Percentiles rank a stretch among this genome's conserved stretches.
These are phyloP conservation scores for Neurospora cerealis DNA, from an alignment of 495 filamentous ascomycete species.

Conservation along the genomic window DNA sequence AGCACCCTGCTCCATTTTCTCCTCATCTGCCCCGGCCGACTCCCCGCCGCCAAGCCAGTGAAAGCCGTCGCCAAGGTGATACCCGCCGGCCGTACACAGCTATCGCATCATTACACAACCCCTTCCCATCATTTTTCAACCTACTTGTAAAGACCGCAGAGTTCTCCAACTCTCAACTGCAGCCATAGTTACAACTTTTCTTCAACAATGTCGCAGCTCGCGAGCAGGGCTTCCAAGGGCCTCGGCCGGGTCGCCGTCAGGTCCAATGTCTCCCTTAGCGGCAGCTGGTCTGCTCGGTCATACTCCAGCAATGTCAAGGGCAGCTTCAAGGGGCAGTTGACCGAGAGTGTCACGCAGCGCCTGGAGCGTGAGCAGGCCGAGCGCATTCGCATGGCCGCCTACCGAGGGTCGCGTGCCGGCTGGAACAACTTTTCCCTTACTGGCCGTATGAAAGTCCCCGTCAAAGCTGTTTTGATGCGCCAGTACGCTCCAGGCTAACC, in stretches of 20 bases:
- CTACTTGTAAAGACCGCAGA: neutral
- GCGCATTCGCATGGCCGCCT: conserved; percentile 51
- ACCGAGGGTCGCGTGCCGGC: conserved; percentile 41
- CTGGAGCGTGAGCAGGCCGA: conserved; percentile 65
- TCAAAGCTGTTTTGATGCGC: neutral
- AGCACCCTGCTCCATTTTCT: neutral
- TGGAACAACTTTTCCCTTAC: conserved; percentile 51
- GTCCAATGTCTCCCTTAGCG: neutral
- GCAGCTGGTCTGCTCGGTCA: conserved; percentile 1
- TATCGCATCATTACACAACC: neutral
- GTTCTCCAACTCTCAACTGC: neutral
- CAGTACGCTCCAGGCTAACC: neutral
- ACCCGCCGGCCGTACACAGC: neutral
- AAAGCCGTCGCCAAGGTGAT: neutral
- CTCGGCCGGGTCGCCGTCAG: conserved; percentile 1
- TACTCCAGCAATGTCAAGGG: conserved; percentile 2
- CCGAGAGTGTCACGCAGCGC: conserved; percentile 69
- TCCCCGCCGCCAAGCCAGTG: neutral
- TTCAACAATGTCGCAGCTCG: conserved; percentile 22
- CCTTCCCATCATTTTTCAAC: neutral
- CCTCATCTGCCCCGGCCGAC: neutral
- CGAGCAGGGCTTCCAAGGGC: conserved; percentile 19
- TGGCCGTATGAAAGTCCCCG: conserved; percentile 40
- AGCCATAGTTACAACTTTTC: neutral
- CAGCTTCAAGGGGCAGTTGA: conserved; percentile 74